Evolutionary conservation across 306 rosid species (phyloP).

Genomic region (Sphenostylis stenocarpa): DNA sequence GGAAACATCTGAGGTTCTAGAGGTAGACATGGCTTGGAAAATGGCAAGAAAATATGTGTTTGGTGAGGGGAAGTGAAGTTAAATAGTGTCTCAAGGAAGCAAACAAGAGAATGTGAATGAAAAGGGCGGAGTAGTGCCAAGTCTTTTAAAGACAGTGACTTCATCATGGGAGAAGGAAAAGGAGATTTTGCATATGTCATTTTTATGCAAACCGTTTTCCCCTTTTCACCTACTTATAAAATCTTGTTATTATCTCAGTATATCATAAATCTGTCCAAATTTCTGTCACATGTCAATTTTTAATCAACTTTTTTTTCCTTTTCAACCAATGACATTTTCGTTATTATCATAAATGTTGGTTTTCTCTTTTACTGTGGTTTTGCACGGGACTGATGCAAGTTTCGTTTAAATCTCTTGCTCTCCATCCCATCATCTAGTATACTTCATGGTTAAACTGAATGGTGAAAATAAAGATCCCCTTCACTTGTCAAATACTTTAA

Average conservation of each 20-base stretch:
- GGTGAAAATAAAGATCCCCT: constrained; percentile 49
- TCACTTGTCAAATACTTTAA: constrained; percentile 43
- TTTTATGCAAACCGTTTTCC: constrained; percentile 44
- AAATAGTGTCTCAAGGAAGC: constrained; percentile 6
- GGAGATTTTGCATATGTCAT: constrained; percentile 54
- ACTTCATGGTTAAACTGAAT: constrained; percentile 34
- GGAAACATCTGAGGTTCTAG: constrained; percentile 59
- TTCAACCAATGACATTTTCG: neutral
- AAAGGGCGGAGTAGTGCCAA: constrained; percentile 33
- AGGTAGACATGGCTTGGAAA: constrained; percentile 63
- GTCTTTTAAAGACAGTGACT: constrained; percentile 65
- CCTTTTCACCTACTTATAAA: constrained; percentile 44
- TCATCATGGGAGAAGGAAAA: constrained; percentile 51
- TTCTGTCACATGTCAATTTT: constrained; percentile 18
- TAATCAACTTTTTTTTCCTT: neutral
- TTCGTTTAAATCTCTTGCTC: constrained; percentile 37
- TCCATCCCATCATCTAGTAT: constrained; percentile 15
- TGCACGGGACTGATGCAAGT: neutral
- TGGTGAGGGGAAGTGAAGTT: constrained; percentile 17
- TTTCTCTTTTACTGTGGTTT: constrained; percentile 18
- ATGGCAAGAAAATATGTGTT: constrained; percentile 28
- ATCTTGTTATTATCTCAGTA: constrained; percentile 16
- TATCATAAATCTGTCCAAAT: neutral
- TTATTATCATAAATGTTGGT: neutral
- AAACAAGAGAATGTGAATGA: constrained; percentile 30